These are phyloP conservation scores for Uronychia binucleata DNA, from an alignment of 73 alveolate genomes.

Conservation along the genomic window DNA sequence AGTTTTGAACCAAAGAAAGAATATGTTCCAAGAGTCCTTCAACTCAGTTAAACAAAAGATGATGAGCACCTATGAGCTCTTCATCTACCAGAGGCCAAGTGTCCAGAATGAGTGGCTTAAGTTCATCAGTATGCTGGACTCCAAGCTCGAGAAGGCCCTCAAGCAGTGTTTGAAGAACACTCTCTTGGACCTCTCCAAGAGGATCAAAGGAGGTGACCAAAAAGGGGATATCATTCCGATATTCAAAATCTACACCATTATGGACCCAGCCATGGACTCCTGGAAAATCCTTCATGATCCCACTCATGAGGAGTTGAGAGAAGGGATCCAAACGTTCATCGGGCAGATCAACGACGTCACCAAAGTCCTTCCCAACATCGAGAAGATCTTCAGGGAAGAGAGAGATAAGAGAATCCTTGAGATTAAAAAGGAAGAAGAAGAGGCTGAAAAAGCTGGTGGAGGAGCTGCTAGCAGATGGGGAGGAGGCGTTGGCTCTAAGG, in stretches of 20 bases:
- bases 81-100: slow-evolving; percentile 66
- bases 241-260: slow-evolving; percentile 52
- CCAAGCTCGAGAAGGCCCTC: slow-evolving; percentile 82
- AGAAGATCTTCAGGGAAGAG: slow-evolving; percentile 75
- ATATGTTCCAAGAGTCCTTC: slow-evolving; percentile 58
- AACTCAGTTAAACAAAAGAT: slow-evolving; percentile 69
- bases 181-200: slow-evolving; percentile 80
- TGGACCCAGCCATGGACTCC: slow-evolving; percentile 40
- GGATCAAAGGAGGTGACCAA: slow-evolving; percentile 62
- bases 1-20: slow-evolving; percentile 60
- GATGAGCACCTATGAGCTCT: slow-evolving; percentile 82
- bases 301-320: slow-evolving; percentile 67
- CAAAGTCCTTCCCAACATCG: slow-evolving; percentile 64
- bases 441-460: slow-evolving; percentile 59
- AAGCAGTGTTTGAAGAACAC: slow-evolving; percentile 92
- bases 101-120: slow-evolving; percentile 70
- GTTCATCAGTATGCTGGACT: slow-evolving; percentile 71
- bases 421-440: slow-evolving; percentile 48
- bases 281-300: slow-evolving; percentile 75
- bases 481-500: slow-evolving; percentile 22
- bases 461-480: slow-evolving; percentile 24
- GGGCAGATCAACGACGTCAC: slow-evolving; percentile 55
- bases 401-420: slow-evolving; percentile 72
- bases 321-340: slow-evolving; percentile 46
- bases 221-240: slow-evolving; percentile 59